phyloP scores from a whole-genome alignment of 768 basidiomycete species.

The Daedalea quercina region DNA sequence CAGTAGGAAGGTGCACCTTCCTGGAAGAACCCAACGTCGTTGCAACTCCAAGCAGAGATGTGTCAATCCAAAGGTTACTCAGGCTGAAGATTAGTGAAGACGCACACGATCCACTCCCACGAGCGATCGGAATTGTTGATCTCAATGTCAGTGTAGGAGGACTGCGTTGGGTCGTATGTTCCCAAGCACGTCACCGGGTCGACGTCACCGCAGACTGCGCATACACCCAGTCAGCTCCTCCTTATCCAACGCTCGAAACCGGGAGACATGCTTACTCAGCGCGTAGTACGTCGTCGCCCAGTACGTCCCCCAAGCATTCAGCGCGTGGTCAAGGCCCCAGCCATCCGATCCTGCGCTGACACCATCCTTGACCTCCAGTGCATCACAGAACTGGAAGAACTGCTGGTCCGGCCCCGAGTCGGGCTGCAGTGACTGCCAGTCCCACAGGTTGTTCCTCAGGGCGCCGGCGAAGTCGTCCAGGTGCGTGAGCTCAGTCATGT shows the following conservation, averaged over 20 bases:
- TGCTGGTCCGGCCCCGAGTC: slow-evolving; percentile 34
- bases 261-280: slow-evolving; percentile 30
- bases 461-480: slow-evolving; percentile 63
- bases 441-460: slow-evolving; percentile 45
- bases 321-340: slow-evolving; percentile 57
- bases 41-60: slow-evolving; percentile 41
- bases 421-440: slow-evolving; percentile 62
- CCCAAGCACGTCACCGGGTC: slow-evolving; percentile 37
- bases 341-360: slow-evolving; percentile 42
- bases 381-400: slow-evolving; percentile 63
- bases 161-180: slow-evolving; percentile 29
- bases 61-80: slow-evolving; percentile 18
- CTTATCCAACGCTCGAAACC: background rate
- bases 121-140: slow-evolving; percentile 53
- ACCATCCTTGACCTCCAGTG: slow-evolving; percentile 57
- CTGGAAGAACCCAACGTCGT: slow-evolving; percentile 53
- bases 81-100: slow-evolving; percentile 2
- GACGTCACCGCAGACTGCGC: slow-evolving; percentile 43
- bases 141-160: slow-evolving; percentile 46
- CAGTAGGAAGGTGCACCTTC: slow-evolving; percentile 30
- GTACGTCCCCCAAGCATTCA: slow-evolving; percentile 53
- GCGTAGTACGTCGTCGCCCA: slow-evolving; percentile 44
- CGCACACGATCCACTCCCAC: slow-evolving; percentile 66
- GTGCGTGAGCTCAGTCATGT: slow-evolving; percentile 46
- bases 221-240: background rate